These are phyloP conservation scores for Russula griseocarnosa DNA, from an alignment of 768 basidiomycete species.

Conservation along the genomic window DNA sequence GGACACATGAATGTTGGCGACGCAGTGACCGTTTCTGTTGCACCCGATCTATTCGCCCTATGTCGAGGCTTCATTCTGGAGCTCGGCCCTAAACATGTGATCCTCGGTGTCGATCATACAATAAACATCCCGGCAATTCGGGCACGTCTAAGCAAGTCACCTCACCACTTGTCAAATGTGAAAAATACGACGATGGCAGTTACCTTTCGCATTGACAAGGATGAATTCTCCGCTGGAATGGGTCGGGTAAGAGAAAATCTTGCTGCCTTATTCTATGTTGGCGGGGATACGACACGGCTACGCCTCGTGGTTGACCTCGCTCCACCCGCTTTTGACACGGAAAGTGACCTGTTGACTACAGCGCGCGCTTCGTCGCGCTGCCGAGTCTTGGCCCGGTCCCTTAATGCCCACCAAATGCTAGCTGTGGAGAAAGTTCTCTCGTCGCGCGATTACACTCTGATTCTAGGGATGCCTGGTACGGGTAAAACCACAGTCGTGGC, in stretches of 20 bases:
- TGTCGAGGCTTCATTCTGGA: slow-evolving; percentile 79
- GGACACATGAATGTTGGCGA: slow-evolving; percentile 80
- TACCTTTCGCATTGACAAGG: slow-evolving; percentile 87
- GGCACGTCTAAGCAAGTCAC: slow-evolving; percentile 35
- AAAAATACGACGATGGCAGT: slow-evolving; percentile 30
- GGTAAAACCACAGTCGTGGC: slow-evolving; percentile 96
- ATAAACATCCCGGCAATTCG: slow-evolving; percentile 52
- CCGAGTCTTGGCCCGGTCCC: slow-evolving; percentile 17
- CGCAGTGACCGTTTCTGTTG: slow-evolving; percentile 81
- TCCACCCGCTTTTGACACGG: slow-evolving; percentile 54
- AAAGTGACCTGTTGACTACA: slow-evolving; percentile 28
- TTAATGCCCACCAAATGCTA: slow-evolving; percentile 68
- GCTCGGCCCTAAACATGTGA: slow-evolving; percentile 57
- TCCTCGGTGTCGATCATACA: slow-evolving; percentile 79
- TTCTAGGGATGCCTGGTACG: slow-evolving; percentile 98
- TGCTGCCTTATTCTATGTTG: slow-evolving; percentile 78
- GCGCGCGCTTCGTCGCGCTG: slow-evolving; percentile 23
- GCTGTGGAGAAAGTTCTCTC: slow-evolving; percentile 72
- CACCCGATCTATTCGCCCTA: slow-evolving; percentile 80
- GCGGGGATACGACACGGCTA: slow-evolving; percentile 64
- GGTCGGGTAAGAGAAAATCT: slow-evolving; percentile 86
- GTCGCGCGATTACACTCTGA: slow-evolving; percentile 85
- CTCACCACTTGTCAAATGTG: slow-evolving; percentile 31
- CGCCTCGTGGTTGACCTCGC: slow-evolving; percentile 79
- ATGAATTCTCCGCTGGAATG: slow-evolving; percentile 86